phyloP scores from a whole-genome alignment of 345 rosid genomes.

The Linum lewisii region DNA sequence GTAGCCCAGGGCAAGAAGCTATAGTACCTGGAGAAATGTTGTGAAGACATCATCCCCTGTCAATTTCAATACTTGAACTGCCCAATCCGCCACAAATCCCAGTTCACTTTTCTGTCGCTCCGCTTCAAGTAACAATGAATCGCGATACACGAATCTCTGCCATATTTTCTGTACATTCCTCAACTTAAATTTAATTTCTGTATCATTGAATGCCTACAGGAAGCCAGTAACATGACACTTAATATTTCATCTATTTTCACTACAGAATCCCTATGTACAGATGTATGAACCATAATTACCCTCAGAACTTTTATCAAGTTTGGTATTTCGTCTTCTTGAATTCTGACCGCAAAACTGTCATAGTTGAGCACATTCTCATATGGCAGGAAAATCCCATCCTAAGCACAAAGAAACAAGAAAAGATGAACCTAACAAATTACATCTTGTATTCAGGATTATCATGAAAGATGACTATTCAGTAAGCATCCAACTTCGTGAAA shows the following conservation, averaged over 20 bases:
- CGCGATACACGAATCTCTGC: slow-evolving; percentile 82
- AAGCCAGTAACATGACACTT: slow-evolving; percentile 8
- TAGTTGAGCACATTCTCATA: slow-evolving; percentile 90
- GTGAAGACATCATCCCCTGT: slow-evolving; percentile 73
- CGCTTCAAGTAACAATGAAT: slow-evolving; percentile 78
- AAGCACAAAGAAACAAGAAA: slow-evolving; percentile 17
- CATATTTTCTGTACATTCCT: slow-evolving; percentile 67
- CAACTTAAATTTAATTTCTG: slow-evolving; percentile 60
- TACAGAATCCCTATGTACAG: background rate
- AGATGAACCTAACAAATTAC: background rate
- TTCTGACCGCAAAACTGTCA: slow-evolving; percentile 85
- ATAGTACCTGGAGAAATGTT: slow-evolving; percentile 64
- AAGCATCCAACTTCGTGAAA: too few species aligned
- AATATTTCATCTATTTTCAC: background rate
- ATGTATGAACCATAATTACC: slow-evolving; percentile 31
- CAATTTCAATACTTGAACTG: slow-evolving; percentile 41
- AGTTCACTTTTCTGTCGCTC: slow-evolving; percentile 50
- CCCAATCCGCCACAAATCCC: slow-evolving; percentile 63
- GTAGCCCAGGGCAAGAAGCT: background rate
- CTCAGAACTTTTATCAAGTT: slow-evolving; percentile 71
- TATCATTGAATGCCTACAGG: slow-evolving; percentile 55
- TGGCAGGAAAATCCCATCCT: slow-evolving; percentile 95
- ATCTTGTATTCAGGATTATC: background rate
- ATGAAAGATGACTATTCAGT: background rate
- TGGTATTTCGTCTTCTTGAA: slow-evolving; percentile 79